Evolutionary conservation across 2,329 filamentous ascomycete genomes (phyloP), one percentile per base, ranked within the genome.

Genomic region (Claviceps capensis): DNA sequence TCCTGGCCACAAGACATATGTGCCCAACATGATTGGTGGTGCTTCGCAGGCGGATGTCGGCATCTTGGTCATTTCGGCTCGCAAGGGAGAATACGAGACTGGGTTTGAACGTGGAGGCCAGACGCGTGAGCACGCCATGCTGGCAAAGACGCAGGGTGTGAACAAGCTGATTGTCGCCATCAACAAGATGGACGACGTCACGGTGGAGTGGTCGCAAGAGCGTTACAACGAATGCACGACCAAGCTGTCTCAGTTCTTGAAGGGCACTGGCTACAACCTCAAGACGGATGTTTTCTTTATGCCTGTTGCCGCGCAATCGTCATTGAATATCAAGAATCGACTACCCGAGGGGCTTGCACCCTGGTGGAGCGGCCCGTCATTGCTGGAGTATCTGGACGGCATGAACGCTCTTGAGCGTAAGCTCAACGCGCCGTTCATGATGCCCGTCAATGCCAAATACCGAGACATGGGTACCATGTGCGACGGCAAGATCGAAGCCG

Each of bases 161-260:
- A 95, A 95, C 77, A 96, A 96, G 73, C 78, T 98, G 52, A 77
- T 97, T 46, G 84, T 98, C 34, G 93, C 79, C 50, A 90, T 96
- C 66, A 98, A 98, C 81, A 98, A 98, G 78, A 98, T 98, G 94
- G 93, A 98, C 65, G 93, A 98, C 66, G 76, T 85, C 11, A 98
- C 93, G 2, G 94, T 98, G 49, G 81, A 95, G 64, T 98, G 94
- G 94, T 93, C 86, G 51, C 82, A 96, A 61, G 86, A 87, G 42
- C 84, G 93, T 52, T 98, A 88, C 74, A 83, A 88, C 63, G 93
- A 98, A 71, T 98, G 93, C 69, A 90, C 83, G 3, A 83, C 83
- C 59, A 98, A 97, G 74, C 81, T 98, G 48, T 69, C 82, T 16
- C 79, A 83, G 59, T 97, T 95, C 76, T 72, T 98, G 56, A 95